These are phyloP conservation scores for Isatis lusitanica DNA, from an alignment of 441 rosid species.

Conservation along the genomic window DNA sequence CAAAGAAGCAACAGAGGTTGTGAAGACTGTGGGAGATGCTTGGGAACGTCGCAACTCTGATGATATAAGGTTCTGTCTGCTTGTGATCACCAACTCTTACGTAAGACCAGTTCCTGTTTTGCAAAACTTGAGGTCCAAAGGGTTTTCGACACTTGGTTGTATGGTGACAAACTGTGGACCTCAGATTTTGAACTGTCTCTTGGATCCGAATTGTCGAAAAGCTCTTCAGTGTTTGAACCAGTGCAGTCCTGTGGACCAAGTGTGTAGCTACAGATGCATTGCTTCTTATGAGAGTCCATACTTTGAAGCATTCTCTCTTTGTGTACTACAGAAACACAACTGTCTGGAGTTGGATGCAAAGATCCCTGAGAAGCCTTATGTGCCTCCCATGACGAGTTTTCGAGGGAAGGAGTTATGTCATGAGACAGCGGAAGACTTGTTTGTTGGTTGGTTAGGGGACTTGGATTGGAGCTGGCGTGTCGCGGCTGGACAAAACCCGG, in stretches of 20 bases:
- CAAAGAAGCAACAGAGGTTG: slow-evolving; percentile 51
- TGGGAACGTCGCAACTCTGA: slow-evolving; percentile 78
- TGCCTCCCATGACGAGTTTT: slow-evolving; percentile 70
- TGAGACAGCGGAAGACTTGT: slow-evolving; percentile 79
- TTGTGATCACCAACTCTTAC: slow-evolving; percentile 81
- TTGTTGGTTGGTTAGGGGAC: slow-evolving; percentile 83
- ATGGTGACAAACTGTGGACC: slow-evolving; percentile 82
- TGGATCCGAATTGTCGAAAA: slow-evolving; percentile 86
- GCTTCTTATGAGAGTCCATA: slow-evolving; percentile 86
- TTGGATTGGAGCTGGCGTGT: slow-evolving; percentile 95
- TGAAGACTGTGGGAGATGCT: slow-evolving; percentile 70
- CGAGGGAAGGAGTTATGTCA: slow-evolving; percentile 58
- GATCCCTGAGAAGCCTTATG: slow-evolving; percentile 67
- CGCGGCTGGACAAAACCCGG: slow-evolving; percentile 88
- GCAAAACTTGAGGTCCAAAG: slow-evolving; percentile 83
- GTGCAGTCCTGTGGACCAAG: slow-evolving; percentile 94
- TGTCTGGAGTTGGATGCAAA: slow-evolving; percentile 76
- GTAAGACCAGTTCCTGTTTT: slow-evolving; percentile 70
- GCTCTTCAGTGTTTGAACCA: slow-evolving; percentile 87
- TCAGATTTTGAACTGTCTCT: slow-evolving; percentile 73
- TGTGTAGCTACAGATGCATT: slow-evolving; percentile 85
- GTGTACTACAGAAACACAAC: slow-evolving; percentile 82
- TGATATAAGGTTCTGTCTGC: slow-evolving; percentile 78
- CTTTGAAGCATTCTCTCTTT: slow-evolving; percentile 85
- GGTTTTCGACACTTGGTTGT: slow-evolving; percentile 78